phyloP scores from a whole-genome alignment of 169 alveolate genomes.

The Cardiosporidium cionae region DNA sequence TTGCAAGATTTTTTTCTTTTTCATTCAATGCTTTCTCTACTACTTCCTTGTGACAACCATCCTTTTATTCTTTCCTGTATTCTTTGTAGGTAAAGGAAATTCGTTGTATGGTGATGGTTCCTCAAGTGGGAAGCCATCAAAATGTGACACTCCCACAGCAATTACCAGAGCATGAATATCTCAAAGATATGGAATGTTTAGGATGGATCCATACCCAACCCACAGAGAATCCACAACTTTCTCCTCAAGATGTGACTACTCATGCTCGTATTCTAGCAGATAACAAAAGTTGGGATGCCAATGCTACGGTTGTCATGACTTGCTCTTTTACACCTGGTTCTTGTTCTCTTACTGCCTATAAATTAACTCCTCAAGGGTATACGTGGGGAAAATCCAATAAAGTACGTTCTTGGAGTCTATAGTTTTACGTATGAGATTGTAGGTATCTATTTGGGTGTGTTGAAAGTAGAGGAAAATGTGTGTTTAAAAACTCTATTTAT shows the following conservation, averaged over 20 bases:
- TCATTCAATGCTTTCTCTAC: too few relatives aligned
- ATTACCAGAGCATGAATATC: constrained; percentile 84
- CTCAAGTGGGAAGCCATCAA: constrained; percentile 95
- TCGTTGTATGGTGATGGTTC: constrained; percentile 89
- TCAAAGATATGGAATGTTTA: constrained; percentile 87
- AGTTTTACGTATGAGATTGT: too few relatives aligned
- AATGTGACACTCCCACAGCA: constrained; percentile 78
- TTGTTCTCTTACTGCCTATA: constrained; percentile 89
- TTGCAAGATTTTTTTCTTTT: too few relatives aligned
- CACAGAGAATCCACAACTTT: constrained; percentile 50
- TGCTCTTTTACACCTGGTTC: constrained; percentile 95
- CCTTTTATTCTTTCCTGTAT: too few relatives aligned
- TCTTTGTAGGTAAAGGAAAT: constrained; percentile 90
- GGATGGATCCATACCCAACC: constrained; percentile 98
- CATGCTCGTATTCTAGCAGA: constrained; percentile 46
- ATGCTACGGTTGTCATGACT: constrained; percentile 39
- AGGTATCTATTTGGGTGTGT: too few relatives aligned
- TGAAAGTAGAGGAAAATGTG: too few relatives aligned
- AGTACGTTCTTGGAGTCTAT: constrained; percentile 13
- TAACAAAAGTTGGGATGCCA: constrained; percentile 50
- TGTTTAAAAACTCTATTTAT: too few relatives aligned
- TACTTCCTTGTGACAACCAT: too few relatives aligned
- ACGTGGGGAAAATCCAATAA: constrained; percentile 81
- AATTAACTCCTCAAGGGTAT: constrained; percentile 83
- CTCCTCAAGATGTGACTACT: constrained; percentile 38